phyloP scores from a whole-genome alignment of 768 basidiomycete genomes.

The Kockovaella imperatae region DNA sequence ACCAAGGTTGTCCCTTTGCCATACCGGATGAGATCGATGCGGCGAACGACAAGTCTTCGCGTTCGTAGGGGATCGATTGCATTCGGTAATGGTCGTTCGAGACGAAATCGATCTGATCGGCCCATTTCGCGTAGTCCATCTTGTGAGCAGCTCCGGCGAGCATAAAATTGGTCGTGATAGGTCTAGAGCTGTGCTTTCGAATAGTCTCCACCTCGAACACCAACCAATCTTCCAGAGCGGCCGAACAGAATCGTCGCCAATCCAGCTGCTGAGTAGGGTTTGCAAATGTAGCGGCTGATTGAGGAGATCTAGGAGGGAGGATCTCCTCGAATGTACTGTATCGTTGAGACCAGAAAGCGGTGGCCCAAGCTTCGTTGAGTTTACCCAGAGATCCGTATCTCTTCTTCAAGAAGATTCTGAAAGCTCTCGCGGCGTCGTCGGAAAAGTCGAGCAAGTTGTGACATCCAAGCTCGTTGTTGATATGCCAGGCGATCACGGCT shows the following conservation, averaged over 20 bases:
- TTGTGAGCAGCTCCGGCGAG: constrained; percentile 4
- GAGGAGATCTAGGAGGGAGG: constrained; percentile 16
- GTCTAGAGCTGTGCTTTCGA: constrained; percentile 5
- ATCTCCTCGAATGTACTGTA: constrained; percentile 10
- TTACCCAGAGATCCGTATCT: constrained; percentile 8
- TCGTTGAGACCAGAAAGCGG: constrained; percentile 19
- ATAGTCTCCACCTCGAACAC: constrained; percentile 6
- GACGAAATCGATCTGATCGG: constrained; percentile 10
- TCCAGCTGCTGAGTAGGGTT: constrained; percentile 16
- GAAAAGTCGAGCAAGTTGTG: constrained; percentile 15
- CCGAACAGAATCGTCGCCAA: constrained; percentile 11
- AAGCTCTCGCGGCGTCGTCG: constrained; percentile 13
- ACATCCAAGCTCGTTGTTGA: constrained; percentile 20
- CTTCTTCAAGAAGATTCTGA: constrained; percentile 13
- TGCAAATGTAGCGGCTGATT: constrained; percentile 3
- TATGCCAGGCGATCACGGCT: constrained; percentile 15
- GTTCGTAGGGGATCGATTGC: background rate
- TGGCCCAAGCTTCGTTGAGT: constrained; percentile 18
- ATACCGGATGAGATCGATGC: constrained; percentile 9
- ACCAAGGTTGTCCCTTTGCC: constrained; percentile 8
- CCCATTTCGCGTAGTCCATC: constrained; percentile 5
- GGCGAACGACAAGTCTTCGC: constrained; percentile 12
- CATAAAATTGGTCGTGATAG: constrained; percentile 20
- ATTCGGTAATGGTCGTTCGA: constrained; percentile 13
- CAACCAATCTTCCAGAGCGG: constrained; percentile 2